Evolutionary conservation across 2,329 filamentous ascomycete genomes (phyloP).

Genomic region (Botrytis paeoniae): DNA sequence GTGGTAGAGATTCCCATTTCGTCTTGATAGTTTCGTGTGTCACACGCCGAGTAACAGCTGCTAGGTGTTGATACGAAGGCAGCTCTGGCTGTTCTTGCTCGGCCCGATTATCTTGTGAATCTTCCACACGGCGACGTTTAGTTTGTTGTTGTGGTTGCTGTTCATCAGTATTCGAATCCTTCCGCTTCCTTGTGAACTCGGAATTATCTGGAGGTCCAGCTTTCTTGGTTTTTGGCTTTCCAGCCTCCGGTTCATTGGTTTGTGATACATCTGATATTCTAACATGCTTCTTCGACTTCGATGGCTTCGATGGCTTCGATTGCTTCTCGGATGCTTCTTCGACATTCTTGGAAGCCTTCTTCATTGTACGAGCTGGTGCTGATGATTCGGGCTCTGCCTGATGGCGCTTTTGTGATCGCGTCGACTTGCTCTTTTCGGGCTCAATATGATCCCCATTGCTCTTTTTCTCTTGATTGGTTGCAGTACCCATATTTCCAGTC

Average conservation of each 20-base stretch:
- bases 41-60: constrained; percentile 50
- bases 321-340: constrained; percentile 5
- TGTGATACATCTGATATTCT: constrained; percentile 13
- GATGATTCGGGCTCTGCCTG: background rate
- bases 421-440: background rate
- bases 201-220: background rate
- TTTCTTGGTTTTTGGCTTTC: constrained; percentile 1
- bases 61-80: constrained; percentile 48
- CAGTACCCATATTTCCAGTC: background rate
- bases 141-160: constrained; percentile 16
- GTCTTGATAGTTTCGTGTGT: constrained; percentile 63
- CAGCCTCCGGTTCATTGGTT: background rate
- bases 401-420: constrained; percentile 1
- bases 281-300: constrained; percentile 14
- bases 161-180: background rate
- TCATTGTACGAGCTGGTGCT: background rate
- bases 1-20: constrained; percentile 62
- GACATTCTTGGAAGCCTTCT: background rate
- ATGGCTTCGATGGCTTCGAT: background rate
- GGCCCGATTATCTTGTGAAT: constrained; percentile 10
- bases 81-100: constrained; percentile 20
- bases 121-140: constrained; percentile 19
- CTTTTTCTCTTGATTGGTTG: background rate
- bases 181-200: constrained; percentile 13
- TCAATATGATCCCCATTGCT: background rate